phyloP scores from a whole-genome alignment of 2,329 filamentous ascomycete genomes.

The Pyrenochaeta sp. region DNA sequence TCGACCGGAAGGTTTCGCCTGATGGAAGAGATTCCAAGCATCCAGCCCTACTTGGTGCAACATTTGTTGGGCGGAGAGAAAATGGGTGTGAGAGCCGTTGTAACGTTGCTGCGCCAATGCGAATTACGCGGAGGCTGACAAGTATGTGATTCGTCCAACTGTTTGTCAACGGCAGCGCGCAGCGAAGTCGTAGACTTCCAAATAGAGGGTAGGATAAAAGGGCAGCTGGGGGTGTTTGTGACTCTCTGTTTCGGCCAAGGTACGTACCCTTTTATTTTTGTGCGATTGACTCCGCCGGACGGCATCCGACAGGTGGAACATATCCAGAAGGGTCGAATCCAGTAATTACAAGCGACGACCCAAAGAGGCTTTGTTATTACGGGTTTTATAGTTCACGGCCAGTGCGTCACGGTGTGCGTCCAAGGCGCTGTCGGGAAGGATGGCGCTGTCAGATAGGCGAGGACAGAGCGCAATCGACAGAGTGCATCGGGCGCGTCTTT shows the following conservation, averaged over 20 bases:
- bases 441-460: slow-evolving; percentile 8
- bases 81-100: slow-evolving; percentile 1
- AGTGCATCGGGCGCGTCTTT: neutral
- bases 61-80: neutral
- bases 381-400: neutral
- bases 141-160: neutral
- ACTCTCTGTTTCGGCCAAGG: too few relatives aligned
- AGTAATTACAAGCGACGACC: neutral
- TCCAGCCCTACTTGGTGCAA: neutral
- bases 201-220: neutral
- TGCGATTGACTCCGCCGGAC: too few relatives aligned
- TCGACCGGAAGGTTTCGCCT: neutral
- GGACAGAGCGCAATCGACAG: slow-evolving; percentile 1
- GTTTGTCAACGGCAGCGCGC: too few relatives aligned
- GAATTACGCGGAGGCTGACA: neutral
- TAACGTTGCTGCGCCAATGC: neutral
- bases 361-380: neutral
- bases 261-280: too few relatives aligned
- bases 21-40: neutral
- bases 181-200: too few relatives aligned
- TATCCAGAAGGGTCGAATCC: neutral
- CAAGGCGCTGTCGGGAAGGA: neutral
- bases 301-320: neutral
- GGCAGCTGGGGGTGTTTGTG: too few relatives aligned
- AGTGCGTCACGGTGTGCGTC: neutral